A percentile compares a stretch with the other conserved stretches of the same genome.
Conservation (phyloP, 352 stramenopile genomes). For the Blastocystis sp. region DNA sequence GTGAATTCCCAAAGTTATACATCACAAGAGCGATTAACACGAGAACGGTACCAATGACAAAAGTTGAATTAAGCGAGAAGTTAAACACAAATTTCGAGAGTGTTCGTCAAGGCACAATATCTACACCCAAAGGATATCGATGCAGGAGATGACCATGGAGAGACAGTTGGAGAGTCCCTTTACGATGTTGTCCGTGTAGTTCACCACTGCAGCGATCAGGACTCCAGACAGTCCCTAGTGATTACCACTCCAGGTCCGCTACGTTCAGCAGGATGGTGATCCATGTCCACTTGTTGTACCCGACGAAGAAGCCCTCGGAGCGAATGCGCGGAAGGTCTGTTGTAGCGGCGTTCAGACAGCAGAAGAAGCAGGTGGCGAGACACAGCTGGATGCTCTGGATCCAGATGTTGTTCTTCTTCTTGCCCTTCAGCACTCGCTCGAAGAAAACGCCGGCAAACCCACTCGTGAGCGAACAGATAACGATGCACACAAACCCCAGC, state of each 20-base stretch:
- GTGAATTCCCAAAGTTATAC: constrained; percentile 33
- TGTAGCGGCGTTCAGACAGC: constrained; percentile 31
- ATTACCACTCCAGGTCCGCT: constrained; percentile 63
- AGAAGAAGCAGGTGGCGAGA: constrained; percentile 57
- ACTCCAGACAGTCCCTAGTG: constrained; percentile 49
- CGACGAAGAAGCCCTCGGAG: constrained; percentile 47
- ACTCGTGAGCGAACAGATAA: constrained; percentile 71
- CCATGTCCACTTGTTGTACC: constrained; percentile 65
- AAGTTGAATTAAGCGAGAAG: constrained; percentile 1
- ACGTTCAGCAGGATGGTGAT: constrained; percentile 73
- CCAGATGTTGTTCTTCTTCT: constrained; percentile 72
- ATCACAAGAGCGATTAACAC: constrained; percentile 45
- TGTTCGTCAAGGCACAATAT: neutral
- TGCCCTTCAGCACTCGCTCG: constrained; percentile 78
- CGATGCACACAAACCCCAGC: constrained; percentile 70
- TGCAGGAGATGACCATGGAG: constrained; percentile 67
- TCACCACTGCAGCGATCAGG: constrained; percentile 76
- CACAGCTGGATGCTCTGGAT: constrained; percentile 77
- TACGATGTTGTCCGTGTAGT: constrained; percentile 83
- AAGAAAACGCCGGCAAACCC: constrained; percentile 81
- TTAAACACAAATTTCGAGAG: constrained; percentile 55
- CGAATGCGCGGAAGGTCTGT: constrained; percentile 24
- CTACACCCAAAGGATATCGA: constrained; percentile 37
- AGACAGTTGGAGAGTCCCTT: constrained; percentile 80
- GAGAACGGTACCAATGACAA: constrained; percentile 23